phyloP scores from a whole-genome alignment of 768 basidiomycete species.

The Amanita inopinata region DNA sequence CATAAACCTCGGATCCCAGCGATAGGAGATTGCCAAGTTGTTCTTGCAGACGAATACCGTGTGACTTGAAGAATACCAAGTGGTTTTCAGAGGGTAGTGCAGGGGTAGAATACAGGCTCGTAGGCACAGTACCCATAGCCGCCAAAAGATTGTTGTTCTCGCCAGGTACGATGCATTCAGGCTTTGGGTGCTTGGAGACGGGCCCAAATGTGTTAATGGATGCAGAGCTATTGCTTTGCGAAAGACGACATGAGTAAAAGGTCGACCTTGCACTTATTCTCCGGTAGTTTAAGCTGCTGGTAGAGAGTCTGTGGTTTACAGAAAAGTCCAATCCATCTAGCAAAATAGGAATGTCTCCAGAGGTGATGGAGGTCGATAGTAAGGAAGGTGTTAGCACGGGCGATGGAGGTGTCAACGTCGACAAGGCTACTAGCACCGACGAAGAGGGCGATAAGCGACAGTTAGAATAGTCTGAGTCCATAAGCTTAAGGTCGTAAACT shows the following conservation, averaged over 20 bases:
- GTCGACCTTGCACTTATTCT: constrained; percentile 8
- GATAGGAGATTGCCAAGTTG: too few relatives aligned
- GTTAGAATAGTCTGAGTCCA: constrained; percentile 10
- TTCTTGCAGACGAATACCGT: too few relatives aligned
- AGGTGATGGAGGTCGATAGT: constrained; percentile 27
- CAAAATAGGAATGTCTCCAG: constrained; percentile 43
- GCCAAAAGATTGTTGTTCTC: too few relatives aligned
- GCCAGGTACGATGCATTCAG: constrained; percentile 1
- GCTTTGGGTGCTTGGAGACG: constrained; percentile 10
- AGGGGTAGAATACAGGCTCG: too few relatives aligned
- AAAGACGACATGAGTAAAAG: neutral
- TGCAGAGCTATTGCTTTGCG: constrained; percentile 6
- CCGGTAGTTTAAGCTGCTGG: neutral
- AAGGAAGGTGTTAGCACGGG: constrained; percentile 33
- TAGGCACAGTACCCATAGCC: too few relatives aligned
- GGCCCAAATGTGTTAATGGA: constrained; percentile 21
- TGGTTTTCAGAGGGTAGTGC: too few relatives aligned
- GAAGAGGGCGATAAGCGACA: constrained; percentile 28
- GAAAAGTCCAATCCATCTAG: constrained; percentile 23
- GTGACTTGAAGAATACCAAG: too few relatives aligned
- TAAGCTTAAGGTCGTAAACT: too few relatives aligned
- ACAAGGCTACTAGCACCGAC: constrained; percentile 29
- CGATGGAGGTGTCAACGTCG: constrained; percentile 32
- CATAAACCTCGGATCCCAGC: too few relatives aligned
- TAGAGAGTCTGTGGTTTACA: constrained; percentile 9